A percentile compares a stretch with the other conserved stretches of the same genome.
Conservation (phyloP, 495 filamentous ascomycete genomes). For the Astrocystis sublimbata region DNA sequence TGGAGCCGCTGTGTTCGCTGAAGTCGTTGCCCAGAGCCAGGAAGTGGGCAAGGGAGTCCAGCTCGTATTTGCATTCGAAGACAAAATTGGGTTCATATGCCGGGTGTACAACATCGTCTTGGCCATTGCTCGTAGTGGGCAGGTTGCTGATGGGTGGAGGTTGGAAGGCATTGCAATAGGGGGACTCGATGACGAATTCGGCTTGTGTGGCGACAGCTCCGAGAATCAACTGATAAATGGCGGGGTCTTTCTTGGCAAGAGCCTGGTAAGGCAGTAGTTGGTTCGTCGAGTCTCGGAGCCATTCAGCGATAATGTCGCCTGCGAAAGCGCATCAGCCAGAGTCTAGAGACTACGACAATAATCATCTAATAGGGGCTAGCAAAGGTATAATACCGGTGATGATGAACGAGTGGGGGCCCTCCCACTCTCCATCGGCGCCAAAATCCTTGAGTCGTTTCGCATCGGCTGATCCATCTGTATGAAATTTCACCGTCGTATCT, state of each 20-base stretch:
- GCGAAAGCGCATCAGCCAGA: background rate
- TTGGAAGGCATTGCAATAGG: slow-evolving; percentile 99
- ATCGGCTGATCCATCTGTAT: too few species aligned
- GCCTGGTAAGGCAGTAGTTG: slow-evolving; percentile 87
- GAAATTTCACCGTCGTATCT: too few species aligned
- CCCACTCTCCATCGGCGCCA: slow-evolving; percentile 64
- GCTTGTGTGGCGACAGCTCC: slow-evolving; percentile 97
- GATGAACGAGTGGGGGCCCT: slow-evolving; percentile 87
- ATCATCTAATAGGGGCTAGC: background rate
- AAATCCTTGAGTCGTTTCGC: too few species aligned
- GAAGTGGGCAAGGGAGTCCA: slow-evolving; percentile 93
- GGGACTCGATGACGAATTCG: slow-evolving; percentile 89
- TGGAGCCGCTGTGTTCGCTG: slow-evolving; percentile 74
- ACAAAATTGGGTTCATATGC: slow-evolving; percentile 79
- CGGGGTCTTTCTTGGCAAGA: slow-evolving; percentile 75
- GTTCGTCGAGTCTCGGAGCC: slow-evolving; percentile 96
- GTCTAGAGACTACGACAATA: background rate
- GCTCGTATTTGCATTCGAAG: slow-evolving; percentile 98
- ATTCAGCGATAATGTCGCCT: slow-evolving; percentile 92
- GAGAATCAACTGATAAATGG: slow-evolving; percentile 75
- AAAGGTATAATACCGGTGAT: slow-evolving; percentile 68
- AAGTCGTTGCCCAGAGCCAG: slow-evolving; percentile 84
- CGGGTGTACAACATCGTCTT: slow-evolving; percentile 83
- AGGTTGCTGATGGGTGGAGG: slow-evolving; percentile 82
- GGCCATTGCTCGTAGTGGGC: slow-evolving; percentile 65